Evolutionary conservation across 2,329 filamentous ascomycete genomes (phyloP).

Genomic region (Ophiosphaerella narmari): DNA sequence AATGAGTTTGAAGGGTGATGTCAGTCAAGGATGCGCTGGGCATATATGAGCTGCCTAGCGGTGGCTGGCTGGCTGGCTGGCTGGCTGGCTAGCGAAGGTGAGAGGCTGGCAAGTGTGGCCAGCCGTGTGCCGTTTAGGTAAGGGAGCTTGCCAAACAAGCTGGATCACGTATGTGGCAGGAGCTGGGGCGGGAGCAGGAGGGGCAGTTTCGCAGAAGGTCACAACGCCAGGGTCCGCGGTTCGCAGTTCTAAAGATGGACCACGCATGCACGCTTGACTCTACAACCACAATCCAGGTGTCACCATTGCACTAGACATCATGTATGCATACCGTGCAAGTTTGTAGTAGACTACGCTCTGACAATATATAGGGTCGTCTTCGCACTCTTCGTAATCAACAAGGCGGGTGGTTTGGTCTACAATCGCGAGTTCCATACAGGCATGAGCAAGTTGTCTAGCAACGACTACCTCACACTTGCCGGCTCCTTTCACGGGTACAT

Average conservation of each 20-base stretch:
- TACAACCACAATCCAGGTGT: not conserved
- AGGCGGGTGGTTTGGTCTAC: conserved; percentile 94
- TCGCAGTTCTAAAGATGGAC: no score
- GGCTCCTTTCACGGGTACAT: conserved; percentile 92
- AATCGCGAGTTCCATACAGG: conserved; percentile 90
- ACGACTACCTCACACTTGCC: conserved; percentile 95
- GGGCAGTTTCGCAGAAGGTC: conserved; percentile 18
- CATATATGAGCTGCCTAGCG: no score
- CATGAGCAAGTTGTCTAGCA: conserved; percentile 86
- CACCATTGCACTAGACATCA: conserved; percentile 17
- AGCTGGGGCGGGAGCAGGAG: conserved; percentile 13
- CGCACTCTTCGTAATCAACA: conserved; percentile 96
- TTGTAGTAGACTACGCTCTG: conserved; percentile 5
- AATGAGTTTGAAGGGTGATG: not conserved
- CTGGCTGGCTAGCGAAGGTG: no score
- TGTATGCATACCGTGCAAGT: no score
- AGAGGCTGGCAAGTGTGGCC: conserved; percentile 1
- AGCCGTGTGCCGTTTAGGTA: conserved; percentile 7
- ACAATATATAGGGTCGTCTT: conserved; percentile 78
- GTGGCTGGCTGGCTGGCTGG: not conserved
- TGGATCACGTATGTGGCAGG: conserved; percentile 9
- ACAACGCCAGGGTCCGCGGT: not conserved
- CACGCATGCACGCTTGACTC: not conserved
- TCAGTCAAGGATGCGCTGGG: no score
- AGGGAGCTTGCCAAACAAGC: conserved; percentile 7